A percentile compares a stretch with the other conserved stretches of the same genome.
Evolutionary conservation across 2,329 filamentous ascomycete genomes (phyloP).

Genomic region (Epichloe sibirici): DNA sequence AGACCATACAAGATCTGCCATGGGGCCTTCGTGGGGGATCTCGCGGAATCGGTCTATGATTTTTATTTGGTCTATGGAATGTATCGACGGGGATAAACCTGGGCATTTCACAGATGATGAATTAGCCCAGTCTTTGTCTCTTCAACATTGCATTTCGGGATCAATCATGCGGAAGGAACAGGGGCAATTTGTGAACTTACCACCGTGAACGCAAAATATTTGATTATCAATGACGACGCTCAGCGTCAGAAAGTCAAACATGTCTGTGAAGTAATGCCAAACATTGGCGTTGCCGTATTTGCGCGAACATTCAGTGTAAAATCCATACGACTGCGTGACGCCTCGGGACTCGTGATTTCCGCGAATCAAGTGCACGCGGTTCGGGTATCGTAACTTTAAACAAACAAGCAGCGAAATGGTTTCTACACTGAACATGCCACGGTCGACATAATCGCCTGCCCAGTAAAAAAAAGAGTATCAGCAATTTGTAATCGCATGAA

Average conservation of each 20-base stretch:
- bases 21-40: constrained; percentile 95
- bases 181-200: constrained; percentile 25
- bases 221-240: constrained; percentile 98
- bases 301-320: constrained; percentile 94
- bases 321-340: constrained; percentile 96
- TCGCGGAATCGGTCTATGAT: constrained; percentile 98
- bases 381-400: constrained; percentile 90
- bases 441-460: constrained; percentile 89
- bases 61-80: constrained; percentile 98
- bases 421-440: constrained; percentile 96
- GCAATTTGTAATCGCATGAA: not conserved
- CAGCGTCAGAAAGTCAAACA: constrained; percentile 97
- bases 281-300: constrained; percentile 99
- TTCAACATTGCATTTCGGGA: too few species aligned
- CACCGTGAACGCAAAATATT: constrained; percentile 97
- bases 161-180: not conserved
- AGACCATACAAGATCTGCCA: constrained; percentile 99
- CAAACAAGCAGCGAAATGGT: constrained; percentile 97
- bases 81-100: constrained; percentile 80
- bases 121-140: not conserved
- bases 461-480: not conserved
- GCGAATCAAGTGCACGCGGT: constrained; percentile 89
- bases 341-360: constrained; percentile 97
- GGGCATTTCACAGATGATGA: not conserved
- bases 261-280: constrained; percentile 99